Percentiles rank a stretch among this genome's conserved stretches.
Conservation (phyloP, 345 rosid species). For the Murraya paniculata region DNA sequence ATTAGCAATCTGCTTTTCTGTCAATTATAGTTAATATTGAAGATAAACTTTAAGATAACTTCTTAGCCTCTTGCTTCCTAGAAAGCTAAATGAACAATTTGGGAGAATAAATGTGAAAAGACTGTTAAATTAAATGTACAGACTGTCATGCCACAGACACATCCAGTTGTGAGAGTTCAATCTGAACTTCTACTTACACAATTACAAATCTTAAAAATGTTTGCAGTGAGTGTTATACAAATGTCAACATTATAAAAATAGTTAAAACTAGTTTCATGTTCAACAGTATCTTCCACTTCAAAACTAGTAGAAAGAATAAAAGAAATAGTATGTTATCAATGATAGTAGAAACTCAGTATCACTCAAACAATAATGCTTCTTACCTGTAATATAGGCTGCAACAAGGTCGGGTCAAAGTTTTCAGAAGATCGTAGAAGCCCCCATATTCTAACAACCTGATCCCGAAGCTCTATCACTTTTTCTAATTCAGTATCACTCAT, state of each 20-base stretch:
- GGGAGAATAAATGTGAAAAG: not conserved
- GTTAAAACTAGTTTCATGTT: not conserved
- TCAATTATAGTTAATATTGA: not conserved
- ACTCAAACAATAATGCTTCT: not conserved
- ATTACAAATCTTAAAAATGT: not conserved
- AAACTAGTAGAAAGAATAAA: not conserved
- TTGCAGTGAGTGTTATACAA: not conserved
- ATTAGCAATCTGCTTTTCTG: conserved; percentile 4
- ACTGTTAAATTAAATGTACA: not conserved
- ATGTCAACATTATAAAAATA: not conserved
- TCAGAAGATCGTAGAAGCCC: conserved; percentile 62
- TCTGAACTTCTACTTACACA: not conserved
- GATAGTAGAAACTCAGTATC: not conserved
- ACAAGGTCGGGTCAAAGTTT: conserved; percentile 72
- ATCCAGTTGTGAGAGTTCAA: not conserved
- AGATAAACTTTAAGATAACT: not conserved
- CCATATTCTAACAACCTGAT: conserved; percentile 81
- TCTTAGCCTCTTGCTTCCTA: not conserved
- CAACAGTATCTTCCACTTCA: not conserved
- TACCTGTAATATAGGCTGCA: conserved; percentile 88
- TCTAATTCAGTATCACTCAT: conserved; percentile 55
- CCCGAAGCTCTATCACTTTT: conserved; percentile 66
- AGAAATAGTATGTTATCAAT: not conserved
- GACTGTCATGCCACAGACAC: not conserved
- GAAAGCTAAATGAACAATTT: not conserved